Evolutionary conservation across 352 stramenopile genomes (phyloP).

Genomic region (Globisporangium cederbergense): DNA sequence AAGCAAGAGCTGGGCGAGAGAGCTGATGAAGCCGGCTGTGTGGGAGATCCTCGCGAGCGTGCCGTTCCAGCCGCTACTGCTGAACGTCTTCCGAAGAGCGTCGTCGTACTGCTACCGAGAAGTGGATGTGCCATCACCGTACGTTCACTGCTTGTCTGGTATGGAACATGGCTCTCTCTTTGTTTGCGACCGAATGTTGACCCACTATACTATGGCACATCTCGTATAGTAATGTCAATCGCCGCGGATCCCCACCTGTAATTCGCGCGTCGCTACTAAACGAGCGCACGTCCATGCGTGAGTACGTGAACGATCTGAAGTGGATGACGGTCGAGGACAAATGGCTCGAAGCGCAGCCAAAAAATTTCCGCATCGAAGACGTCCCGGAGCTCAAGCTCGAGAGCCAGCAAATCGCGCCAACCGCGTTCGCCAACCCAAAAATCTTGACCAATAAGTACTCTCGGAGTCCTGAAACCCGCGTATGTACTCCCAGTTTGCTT

Average conservation of each 20-base stretch:
- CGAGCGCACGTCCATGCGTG: conserved; percentile 81
- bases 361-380: conserved; percentile 38
- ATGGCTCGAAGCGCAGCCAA: conserved; percentile 53
- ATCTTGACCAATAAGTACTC: conserved; percentile 66
- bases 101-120: conserved; percentile 87
- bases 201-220: neutral
- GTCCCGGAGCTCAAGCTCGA: conserved; percentile 60
- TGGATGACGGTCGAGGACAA: conserved; percentile 69
- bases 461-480: conserved; percentile 52
- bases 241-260: conserved; percentile 73
- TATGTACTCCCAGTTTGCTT: conserved; percentile 25
- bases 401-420: conserved; percentile 38
- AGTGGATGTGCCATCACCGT: conserved; percentile 83
- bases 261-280: conserved; percentile 81
- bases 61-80: conserved; percentile 69
- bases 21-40: conserved; percentile 77
- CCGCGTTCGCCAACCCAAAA: conserved; percentile 62
- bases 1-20: conserved; percentile 68
- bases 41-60: conserved; percentile 83
- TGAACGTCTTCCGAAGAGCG: conserved; percentile 81
- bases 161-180: neutral
- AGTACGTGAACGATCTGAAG: conserved; percentile 84
- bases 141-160: conserved; percentile 18
- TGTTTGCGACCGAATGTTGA: neutral
- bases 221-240: conserved; percentile 76